Evolutionary conservation across 177 flowering plant species (phyloP).

Genomic region (Vitis hybrid): DNA sequence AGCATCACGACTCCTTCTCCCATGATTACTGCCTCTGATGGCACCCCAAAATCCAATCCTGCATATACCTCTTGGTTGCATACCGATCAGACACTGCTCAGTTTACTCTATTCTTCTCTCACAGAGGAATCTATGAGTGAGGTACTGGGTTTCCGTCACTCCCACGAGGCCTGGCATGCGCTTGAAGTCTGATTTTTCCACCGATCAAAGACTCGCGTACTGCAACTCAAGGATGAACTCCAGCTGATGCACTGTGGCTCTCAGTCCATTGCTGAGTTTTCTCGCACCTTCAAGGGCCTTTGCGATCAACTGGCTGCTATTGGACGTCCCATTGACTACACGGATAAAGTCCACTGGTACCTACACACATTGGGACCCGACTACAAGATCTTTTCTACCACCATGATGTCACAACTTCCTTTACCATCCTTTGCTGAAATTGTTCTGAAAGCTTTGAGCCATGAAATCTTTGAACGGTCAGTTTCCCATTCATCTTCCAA

Average conservation of each 20-base stretch:
- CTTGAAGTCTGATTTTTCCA: too few species aligned
- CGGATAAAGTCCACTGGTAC: constrained; percentile 2
- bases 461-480: background rate
- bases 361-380: background rate
- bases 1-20: background rate
- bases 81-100: background rate
- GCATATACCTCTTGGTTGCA: background rate
- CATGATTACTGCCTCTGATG: background rate
- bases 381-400: constrained; percentile 1
- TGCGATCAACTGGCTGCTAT: constrained; percentile 3
- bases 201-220: too few species aligned
- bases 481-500: background rate
- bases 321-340: background rate
- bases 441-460: background rate
- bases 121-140: background rate
- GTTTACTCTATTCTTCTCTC: background rate
- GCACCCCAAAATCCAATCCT: background rate
- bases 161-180: too few species aligned
- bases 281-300: background rate
- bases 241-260: constrained; percentile 2
- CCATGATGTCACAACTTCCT: background rate
- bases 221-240: too few species aligned
- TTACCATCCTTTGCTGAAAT: background rate
- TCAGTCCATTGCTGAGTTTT: constrained; percentile 1
- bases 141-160: too few species aligned